A percentile compares a stretch with the other conserved stretches of the same genome.
phyloP scores from a whole-genome alignment of 148 eudicot species.

The Chenopodium quinoa region DNA sequence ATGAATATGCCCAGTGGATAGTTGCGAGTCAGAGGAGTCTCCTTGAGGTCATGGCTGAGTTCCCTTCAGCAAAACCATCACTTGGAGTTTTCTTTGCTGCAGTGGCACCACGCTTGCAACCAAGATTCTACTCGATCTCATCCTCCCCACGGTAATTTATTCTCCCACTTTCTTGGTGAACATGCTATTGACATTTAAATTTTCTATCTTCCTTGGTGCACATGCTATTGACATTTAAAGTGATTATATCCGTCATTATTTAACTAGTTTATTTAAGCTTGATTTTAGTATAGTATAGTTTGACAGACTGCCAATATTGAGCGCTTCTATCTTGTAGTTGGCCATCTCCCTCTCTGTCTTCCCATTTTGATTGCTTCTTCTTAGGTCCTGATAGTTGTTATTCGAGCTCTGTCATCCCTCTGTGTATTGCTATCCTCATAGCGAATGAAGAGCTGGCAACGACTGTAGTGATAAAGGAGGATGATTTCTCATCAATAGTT shows the following conservation, averaged over 20 bases:
- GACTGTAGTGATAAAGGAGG: too few species aligned
- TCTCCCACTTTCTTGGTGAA: neutral
- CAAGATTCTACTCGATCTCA: slow-evolving; percentile 93
- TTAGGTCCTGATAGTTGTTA: too few species aligned
- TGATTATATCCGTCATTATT: too few species aligned
- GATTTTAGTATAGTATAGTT: too few species aligned
- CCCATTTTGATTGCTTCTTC: too few species aligned
- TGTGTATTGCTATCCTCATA: too few species aligned
- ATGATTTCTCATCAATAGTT: too few species aligned
- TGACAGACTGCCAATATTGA: too few species aligned
- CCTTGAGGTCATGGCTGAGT: slow-evolving; percentile 86
- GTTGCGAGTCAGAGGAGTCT: slow-evolving; percentile 90
- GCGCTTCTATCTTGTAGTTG: too few species aligned
- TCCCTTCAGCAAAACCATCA: slow-evolving; percentile 90
- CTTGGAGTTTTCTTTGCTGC: slow-evolving; percentile 98
- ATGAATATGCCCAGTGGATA: slow-evolving; percentile 86
- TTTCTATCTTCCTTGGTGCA: neutral
- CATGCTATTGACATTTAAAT: neutral
- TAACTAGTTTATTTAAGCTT: neutral
- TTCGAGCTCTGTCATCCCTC: too few species aligned
- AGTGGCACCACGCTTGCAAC: slow-evolving; percentile 85
- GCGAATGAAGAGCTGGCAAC: too few species aligned
- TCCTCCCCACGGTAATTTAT: slow-evolving; percentile 76
- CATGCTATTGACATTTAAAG: neutral
- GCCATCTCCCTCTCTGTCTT: too few species aligned